These are phyloP conservation scores for Luffa acutangula DNA, from an alignment of 306 rosid species.

Conservation along the genomic window DNA sequence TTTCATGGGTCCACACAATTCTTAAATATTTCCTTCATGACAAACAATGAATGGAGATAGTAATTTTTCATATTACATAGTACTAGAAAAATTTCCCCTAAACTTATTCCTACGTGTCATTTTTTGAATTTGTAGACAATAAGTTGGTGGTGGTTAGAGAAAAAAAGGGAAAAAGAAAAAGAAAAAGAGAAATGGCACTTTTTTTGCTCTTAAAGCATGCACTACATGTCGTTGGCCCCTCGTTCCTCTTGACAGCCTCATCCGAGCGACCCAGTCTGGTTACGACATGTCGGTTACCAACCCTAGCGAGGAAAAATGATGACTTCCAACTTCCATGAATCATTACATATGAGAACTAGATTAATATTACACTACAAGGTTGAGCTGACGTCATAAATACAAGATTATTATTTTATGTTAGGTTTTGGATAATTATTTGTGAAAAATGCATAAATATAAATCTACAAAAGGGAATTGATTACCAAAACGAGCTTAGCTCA, in stretches of 20 bases:
- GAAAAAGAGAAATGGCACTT: background rate
- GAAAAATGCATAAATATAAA: background rate
- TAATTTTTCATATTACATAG: too few relatives aligned
- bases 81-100: too few relatives aligned
- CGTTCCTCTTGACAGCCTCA: background rate
- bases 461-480: too few relatives aligned
- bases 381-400: background rate
- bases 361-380: background rate
- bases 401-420: background rate
- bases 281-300: conserved; percentile 1
- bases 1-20: too few relatives aligned
- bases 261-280: background rate
- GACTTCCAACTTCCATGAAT: background rate
- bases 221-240: background rate
- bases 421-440: too few relatives aligned
- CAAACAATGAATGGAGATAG: too few relatives aligned
- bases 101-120: background rate
- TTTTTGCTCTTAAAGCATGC: background rate
- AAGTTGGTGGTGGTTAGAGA: background rate
- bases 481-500: too few relatives aligned
- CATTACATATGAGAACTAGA: background rate
- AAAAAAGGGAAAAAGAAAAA: background rate
- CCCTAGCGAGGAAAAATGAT: background rate
- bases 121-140: background rate
- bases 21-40: too few relatives aligned